Percentiles rank a stretch among this genome's conserved stretches.
Evolutionary conservation across 2,329 filamentous ascomycete species (phyloP).

Genomic region (Ophiostoma pallidulum): DNA sequence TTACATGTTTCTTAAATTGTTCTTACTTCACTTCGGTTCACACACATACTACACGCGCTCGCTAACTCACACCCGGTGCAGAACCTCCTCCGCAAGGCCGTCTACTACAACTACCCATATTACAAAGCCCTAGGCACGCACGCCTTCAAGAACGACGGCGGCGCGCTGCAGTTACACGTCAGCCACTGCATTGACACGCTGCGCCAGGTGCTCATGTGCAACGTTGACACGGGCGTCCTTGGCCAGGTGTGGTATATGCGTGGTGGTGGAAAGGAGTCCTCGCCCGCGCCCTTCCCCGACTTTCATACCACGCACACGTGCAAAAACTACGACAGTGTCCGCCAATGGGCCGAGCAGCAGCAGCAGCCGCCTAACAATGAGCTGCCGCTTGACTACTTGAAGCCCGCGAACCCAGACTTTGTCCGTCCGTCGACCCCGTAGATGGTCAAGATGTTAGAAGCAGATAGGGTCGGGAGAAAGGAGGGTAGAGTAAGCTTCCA

Average conservation of each 20-base stretch:
- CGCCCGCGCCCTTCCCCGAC: slow-evolving; percentile 42
- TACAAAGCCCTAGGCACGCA: slow-evolving; percentile 41
- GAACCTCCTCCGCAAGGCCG: slow-evolving; percentile 48
- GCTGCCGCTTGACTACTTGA: slow-evolving; percentile 8
- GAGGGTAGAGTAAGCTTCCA: no score
- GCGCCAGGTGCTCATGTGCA: slow-evolving; percentile 55
- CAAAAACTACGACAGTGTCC: slow-evolving; percentile 24
- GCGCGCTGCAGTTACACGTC: slow-evolving; percentile 45
- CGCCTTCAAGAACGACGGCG: slow-evolving; percentile 46
- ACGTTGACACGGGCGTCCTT: slow-evolving; percentile 48
- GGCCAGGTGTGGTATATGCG: slow-evolving; percentile 55
- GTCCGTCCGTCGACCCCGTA: not conserved
- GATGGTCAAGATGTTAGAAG: no score
- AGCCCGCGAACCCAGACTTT: not conserved
- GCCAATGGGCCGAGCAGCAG: slow-evolving; percentile 41
- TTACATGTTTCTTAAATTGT: no score
- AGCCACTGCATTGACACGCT: slow-evolving; percentile 54
- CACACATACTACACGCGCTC: no score
- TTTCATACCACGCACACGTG: slow-evolving; percentile 53
- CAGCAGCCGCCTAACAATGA: slow-evolving; percentile 28
- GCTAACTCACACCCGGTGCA: no score
- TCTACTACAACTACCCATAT: slow-evolving; percentile 53
- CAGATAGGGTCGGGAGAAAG: no score
- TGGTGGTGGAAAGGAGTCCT: slow-evolving; percentile 31
- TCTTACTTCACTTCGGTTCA: no score